These are phyloP conservation scores for Passalora sequoiae DNA, from an alignment of 2,329 filamentous ascomycete species.

Conservation along the genomic window DNA sequence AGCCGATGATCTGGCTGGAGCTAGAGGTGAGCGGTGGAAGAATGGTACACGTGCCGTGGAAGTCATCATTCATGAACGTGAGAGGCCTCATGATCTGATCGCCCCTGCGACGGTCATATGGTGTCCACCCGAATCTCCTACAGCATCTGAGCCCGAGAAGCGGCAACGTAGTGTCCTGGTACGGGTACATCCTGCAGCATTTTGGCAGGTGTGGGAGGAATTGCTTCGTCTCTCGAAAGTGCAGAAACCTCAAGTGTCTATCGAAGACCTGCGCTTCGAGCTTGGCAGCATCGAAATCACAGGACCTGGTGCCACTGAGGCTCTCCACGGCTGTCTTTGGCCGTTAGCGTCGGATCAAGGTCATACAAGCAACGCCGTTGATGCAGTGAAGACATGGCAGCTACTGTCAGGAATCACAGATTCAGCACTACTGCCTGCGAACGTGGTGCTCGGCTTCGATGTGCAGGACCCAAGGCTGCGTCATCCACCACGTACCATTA, in stretches of 20 bases:
- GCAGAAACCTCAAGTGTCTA: constrained; percentile 56
- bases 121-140: constrained; percentile 43
- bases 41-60: constrained; percentile 54
- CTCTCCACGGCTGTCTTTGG: constrained; percentile 64
- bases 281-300: constrained; percentile 66
- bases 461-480: constrained; percentile 73
- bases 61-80: constrained; percentile 54
- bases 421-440: constrained; percentile 62
- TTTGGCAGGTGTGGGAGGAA: constrained; percentile 62
- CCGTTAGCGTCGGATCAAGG: constrained; percentile 34
- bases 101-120: constrained; percentile 71
- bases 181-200: constrained; percentile 76
- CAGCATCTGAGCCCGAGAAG: constrained; percentile 31
- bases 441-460: constrained; percentile 66
- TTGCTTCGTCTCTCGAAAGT: constrained; percentile 54
- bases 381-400: constrained; percentile 46
- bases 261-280: constrained; percentile 67
- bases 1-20: constrained; percentile 51
- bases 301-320: constrained; percentile 73
- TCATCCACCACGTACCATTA: constrained; percentile 62
- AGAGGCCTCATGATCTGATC: constrained; percentile 54
- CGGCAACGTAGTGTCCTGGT: constrained; percentile 57
- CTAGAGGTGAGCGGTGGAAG: constrained; percentile 66
- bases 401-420: constrained; percentile 59
- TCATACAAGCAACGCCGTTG: constrained; percentile 28